Evolutionary conservation across 2,329 filamentous ascomycete genomes (phyloP).

Genomic region (Sporothrix inflata): DNA sequence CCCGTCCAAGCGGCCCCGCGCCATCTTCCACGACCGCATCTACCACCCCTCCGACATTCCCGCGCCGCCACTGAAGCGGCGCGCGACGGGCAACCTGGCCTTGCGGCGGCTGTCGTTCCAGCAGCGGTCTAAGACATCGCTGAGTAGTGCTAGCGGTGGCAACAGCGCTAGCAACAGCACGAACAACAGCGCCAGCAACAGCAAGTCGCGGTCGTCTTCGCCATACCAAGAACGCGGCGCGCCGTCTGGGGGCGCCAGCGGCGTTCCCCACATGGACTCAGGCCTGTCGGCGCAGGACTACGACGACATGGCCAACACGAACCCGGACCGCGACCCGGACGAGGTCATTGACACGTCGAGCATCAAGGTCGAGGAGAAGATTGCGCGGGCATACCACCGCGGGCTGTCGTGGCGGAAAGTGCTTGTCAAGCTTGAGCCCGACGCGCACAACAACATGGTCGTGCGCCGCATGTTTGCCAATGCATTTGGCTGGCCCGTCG

Average conservation of each 20-base stretch:
- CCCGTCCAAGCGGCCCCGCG: slow-evolving; percentile 76
- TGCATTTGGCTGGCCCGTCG: slow-evolving; percentile 94
- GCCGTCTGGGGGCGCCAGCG: slow-evolving; percentile 32
- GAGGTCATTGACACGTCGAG: slow-evolving; percentile 61
- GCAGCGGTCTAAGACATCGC: slow-evolving; percentile 20
- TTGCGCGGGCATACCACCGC: slow-evolving; percentile 90
- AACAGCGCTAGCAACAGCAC: slow-evolving; percentile 29
- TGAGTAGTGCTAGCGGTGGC: not conserved
- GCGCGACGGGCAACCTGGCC: slow-evolving; percentile 43
- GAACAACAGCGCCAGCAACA: not conserved
- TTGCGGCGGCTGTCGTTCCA: slow-evolving; percentile 34
- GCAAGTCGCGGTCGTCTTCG: slow-evolving; percentile 32
- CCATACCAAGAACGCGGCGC: slow-evolving; percentile 10
- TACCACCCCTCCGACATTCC: slow-evolving; percentile 95
- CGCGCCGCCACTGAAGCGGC: slow-evolving; percentile 68
- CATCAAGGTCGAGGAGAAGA: slow-evolving; percentile 97
- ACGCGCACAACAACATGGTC: slow-evolving; percentile 98
- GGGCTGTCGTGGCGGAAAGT: slow-evolving; percentile 96
- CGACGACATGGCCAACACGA: slow-evolving; percentile 54
- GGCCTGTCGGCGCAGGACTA: slow-evolving; percentile 53
- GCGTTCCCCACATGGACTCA: slow-evolving; percentile 47
- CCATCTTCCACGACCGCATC: slow-evolving; percentile 95
- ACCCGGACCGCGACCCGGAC: slow-evolving; percentile 50
- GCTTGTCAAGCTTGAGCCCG: slow-evolving; percentile 89
- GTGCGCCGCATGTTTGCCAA: slow-evolving; percentile 97